Evolutionary conservation across 768 basidiomycete genomes (phyloP).

Genomic region (Boletus sensibilis): DNA sequence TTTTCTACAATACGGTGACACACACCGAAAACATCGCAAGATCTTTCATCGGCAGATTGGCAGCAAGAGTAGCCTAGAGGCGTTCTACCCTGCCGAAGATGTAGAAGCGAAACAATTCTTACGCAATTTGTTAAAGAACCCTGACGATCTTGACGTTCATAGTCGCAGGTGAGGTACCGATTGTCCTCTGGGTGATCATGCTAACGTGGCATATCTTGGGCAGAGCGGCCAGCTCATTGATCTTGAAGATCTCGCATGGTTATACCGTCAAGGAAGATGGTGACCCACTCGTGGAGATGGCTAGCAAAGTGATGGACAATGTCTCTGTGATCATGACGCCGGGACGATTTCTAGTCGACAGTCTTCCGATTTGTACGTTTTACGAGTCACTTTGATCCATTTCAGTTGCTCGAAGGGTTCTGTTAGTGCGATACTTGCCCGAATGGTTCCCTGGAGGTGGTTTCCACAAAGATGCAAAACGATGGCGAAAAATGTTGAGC

Average conservation of each 20-base stretch:
- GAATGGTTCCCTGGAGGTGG: slow-evolving; percentile 24
- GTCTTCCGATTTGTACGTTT: slow-evolving; percentile 8
- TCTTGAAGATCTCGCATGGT: slow-evolving; percentile 38
- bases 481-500: not conserved
- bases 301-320: slow-evolving; percentile 23
- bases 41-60: slow-evolving; percentile 9
- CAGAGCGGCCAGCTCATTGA: slow-evolving; percentile 36
- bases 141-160: slow-evolving; percentile 5
- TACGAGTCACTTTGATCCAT: not conserved
- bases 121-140: not conserved
- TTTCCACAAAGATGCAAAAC: slow-evolving; percentile 11
- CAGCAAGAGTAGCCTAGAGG: slow-evolving; percentile 1
- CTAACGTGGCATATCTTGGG: not conserved
- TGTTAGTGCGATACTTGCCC: slow-evolving; percentile 16
- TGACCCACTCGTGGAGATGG: slow-evolving; percentile 34
- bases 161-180: not conserved
- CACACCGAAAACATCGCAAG: slow-evolving; percentile 4
- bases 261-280: slow-evolving; percentile 28
- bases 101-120: slow-evolving; percentile 4
- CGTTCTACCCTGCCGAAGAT: slow-evolving; percentile 4
- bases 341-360: slow-evolving; percentile 14
- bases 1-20: slow-evolving; percentile 13
- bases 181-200: not conserved
- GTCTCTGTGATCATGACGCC: slow-evolving; percentile 9
- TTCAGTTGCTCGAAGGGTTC: not conserved